phyloP scores from a whole-genome alignment of 805 yeast genomes.

The Wickerhamomyces xylosicus region DNA sequence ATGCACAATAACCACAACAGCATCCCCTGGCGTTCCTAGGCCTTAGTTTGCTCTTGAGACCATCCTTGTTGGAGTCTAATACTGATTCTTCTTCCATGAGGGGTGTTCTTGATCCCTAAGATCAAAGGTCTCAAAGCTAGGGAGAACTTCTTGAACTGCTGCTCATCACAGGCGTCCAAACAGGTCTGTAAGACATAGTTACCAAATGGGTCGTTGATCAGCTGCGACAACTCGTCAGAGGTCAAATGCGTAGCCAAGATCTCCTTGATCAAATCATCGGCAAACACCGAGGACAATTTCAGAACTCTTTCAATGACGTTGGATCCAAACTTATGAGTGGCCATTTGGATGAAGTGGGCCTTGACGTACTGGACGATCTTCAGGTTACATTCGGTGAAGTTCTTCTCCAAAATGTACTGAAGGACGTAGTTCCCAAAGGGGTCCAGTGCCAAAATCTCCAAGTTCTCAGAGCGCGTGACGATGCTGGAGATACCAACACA shows the following conservation, averaged over 20 bases:
- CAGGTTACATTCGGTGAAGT: constrained; percentile 20
- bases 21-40: no score
- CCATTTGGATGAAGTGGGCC: constrained; percentile 31
- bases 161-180: constrained; percentile 43
- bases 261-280: constrained; percentile 40
- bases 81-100: constrained; percentile 91
- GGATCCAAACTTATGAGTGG: constrained; percentile 86
- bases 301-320: constrained; percentile 90
- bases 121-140: constrained; percentile 61
- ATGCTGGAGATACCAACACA: constrained; percentile 53
- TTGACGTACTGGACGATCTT: constrained; percentile 25
- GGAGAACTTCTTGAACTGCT: constrained; percentile 45
- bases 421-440: constrained; percentile 97
- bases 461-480: constrained; percentile 49
- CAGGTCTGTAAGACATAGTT: constrained; percentile 94
- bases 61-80: constrained; percentile 42
- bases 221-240: constrained; percentile 25
- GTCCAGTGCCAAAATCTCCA: constrained; percentile 67
- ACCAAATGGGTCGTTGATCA: constrained; percentile 86
- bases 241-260: constrained; percentile 24
- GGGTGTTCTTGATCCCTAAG: constrained; percentile 75
- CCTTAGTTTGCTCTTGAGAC: no score
- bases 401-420: constrained; percentile 68
- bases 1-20: no score
- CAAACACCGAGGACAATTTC: constrained; percentile 29